Evolutionary conservation across 2,329 filamentous ascomycete species (phyloP).

Genomic region (Septoria linicola): DNA sequence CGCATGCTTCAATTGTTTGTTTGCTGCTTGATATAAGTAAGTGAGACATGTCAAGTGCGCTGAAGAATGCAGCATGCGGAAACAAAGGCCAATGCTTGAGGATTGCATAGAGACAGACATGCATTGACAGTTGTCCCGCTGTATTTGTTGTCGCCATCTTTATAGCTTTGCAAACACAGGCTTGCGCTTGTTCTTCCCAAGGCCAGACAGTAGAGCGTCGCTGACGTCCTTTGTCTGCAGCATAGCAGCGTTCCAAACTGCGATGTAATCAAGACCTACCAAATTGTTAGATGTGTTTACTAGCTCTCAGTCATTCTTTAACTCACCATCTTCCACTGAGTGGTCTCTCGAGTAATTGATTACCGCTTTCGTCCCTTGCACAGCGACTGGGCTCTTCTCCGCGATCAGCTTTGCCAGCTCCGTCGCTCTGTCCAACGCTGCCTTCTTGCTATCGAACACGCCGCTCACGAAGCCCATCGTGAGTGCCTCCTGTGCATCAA

Average conservation of each 20-base stretch:
- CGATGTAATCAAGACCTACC: constrained; percentile 26
- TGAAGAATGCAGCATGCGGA: too few relatives aligned
- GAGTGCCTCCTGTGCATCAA: constrained; percentile 66
- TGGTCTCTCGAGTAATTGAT: constrained; percentile 80
- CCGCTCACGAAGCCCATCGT: constrained; percentile 68
- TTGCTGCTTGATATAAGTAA: too few relatives aligned
- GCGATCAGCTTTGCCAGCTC: constrained; percentile 66
- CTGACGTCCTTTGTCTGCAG: constrained; percentile 29
- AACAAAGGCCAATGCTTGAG: too few relatives aligned
- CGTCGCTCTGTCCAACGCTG: constrained; percentile 59
- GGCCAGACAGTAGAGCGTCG: constrained; percentile 24
- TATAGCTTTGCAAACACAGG: constrained; percentile 30
- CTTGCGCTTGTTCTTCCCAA: constrained; percentile 25
- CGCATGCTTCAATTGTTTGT: too few relatives aligned
- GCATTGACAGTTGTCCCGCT: background rate
- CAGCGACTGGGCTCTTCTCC: constrained; percentile 83
- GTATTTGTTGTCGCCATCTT: too few relatives aligned
- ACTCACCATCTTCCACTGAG: constrained; percentile 60
- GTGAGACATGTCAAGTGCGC: too few relatives aligned
- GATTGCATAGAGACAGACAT: too few relatives aligned
- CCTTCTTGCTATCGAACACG: constrained; percentile 62
- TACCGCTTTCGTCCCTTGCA: constrained; percentile 83
- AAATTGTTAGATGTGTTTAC: constrained; percentile 54
- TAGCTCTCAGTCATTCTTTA: constrained; percentile 43
- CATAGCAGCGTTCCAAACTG: constrained; percentile 31